Evolutionary conservation across 495 filamentous ascomycete species (phyloP), one percentile per base, ranked within the genome.

Genomic region (Cercophora samala): DNA sequence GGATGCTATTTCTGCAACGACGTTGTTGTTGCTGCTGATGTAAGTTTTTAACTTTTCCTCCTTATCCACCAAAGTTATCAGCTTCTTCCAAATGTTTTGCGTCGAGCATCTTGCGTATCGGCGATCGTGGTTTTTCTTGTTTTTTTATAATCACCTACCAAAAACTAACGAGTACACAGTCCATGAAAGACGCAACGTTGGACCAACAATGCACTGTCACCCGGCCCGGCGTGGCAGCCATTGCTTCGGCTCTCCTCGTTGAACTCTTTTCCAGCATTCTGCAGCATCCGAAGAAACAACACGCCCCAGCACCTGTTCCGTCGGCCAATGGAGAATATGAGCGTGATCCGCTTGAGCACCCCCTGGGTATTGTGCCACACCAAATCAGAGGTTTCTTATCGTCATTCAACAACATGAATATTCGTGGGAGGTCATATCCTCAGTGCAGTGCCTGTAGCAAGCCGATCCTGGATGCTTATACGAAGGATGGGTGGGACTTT

Each of bases 1-100:
- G 95, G 95, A 13, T 99, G 95, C 73, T 99, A 99, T 74, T 99
- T 97, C 76, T 99, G 95, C 80, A 97, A 96, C 73, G 95, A 99
- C 75, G 94, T 99, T 55, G 95, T 99, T 32, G 91, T 93, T 55
- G 95, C 95, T 26, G 90, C 89, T 69, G 93, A 99, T 80, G 93
- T 96, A 83, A 87, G 91, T 84, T 66, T 52, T 17, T 29, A 1
- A 6, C 54, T 24, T 53, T 32, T 25, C 26, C 32, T n/a, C 18
- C n/a, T 63, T 63, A 65, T 58, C 26, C 1, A 29, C 26, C n/a
- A n/a, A n/a, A n/a, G n/a, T n/a, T n/a, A n/a, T n/a, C n/a, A n/a
- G n/a, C n/a, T n/a, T n/a, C n/a, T n/a, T n/a, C n/a, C n/a, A n/a
- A n/a, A n/a, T n/a, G n/a, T n/a, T n/a, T n/a, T n/a, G n/a, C n/a